Conservation (phyloP, 208 protist genomes). For the Entamoeba invadens region DNA sequence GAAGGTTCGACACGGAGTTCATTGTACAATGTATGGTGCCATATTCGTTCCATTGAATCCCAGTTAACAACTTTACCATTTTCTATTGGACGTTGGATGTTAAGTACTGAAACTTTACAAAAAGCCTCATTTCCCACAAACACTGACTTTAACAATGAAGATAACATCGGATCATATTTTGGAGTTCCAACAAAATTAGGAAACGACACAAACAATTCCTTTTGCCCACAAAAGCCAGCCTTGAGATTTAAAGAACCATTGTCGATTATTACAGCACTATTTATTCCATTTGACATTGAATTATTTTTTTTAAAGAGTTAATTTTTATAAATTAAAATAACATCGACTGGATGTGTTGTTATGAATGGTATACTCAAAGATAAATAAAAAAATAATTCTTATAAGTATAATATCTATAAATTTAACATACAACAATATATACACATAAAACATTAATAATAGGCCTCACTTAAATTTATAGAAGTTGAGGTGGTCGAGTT, state of each 20-base stretch:
- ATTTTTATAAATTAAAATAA: too few relatives aligned
- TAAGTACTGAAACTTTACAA: constrained; percentile 16
- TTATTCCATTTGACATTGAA: too few relatives aligned
- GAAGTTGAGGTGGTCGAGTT: neutral
- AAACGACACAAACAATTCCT: constrained; percentile 80
- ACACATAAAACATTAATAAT: too few relatives aligned
- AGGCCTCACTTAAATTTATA: neutral
- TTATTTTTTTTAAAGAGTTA: too few relatives aligned
- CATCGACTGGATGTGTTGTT: too few relatives aligned
- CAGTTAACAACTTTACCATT: constrained; percentile 27
- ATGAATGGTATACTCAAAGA: too few relatives aligned
- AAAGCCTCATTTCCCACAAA: constrained; percentile 32
- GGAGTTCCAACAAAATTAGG: constrained; percentile 82
- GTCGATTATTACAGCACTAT: too few relatives aligned
- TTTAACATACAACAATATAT: too few relatives aligned
- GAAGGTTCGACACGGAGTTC: neutral
- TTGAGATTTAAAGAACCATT: constrained; percentile 57
- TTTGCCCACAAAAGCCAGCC: constrained; percentile 79
- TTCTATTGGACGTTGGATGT: constrained; percentile 27
- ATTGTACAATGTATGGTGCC: constrained; percentile 77
- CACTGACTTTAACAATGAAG: too few relatives aligned
- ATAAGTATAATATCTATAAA: too few relatives aligned
- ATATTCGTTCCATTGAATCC: constrained; percentile 44
- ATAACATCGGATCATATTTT: constrained; percentile 62
- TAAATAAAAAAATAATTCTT: too few relatives aligned